phyloP scores from a whole-genome alignment of 2,329 filamentous ascomycete species.

The Boeremia exigua region DNA sequence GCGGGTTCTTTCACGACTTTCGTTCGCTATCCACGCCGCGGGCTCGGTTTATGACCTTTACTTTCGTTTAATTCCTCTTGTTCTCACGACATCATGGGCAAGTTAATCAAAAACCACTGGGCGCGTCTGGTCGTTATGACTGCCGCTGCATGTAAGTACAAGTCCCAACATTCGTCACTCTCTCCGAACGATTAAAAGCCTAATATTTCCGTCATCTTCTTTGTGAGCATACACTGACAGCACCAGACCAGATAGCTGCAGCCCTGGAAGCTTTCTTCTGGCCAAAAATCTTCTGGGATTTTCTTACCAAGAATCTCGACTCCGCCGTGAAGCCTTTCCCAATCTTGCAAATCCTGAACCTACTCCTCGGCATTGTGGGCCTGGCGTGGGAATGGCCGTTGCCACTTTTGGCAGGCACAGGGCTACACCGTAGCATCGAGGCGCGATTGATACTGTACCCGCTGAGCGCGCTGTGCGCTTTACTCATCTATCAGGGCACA shows the following conservation, averaged over 20 bases:
- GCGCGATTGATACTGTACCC: slow-evolving; percentile 83
- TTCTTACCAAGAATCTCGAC: slow-evolving; percentile 89
- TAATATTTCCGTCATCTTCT: not conserved
- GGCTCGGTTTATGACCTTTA: slow-evolving; percentile 39
- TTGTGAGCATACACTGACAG: slow-evolving; percentile 6
- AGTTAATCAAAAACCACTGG: slow-evolving; percentile 99
- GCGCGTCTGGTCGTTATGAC: slow-evolving; percentile 91
- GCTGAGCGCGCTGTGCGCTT: slow-evolving; percentile 73
- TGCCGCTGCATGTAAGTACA: slow-evolving; percentile 73
- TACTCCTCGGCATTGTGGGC: slow-evolving; percentile 78
- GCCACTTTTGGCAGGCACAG: slow-evolving; percentile 72
- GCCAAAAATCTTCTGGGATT: slow-evolving; percentile 99
- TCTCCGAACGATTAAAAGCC: no score
- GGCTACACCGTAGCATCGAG: slow-evolving; percentile 86
- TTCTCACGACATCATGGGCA: slow-evolving; percentile 71
- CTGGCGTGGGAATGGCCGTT: slow-evolving; percentile 93
- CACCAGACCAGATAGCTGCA: slow-evolving; percentile 81
- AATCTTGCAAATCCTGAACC: slow-evolving; percentile 85
- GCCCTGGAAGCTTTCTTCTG: slow-evolving; percentile 91
- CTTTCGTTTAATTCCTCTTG: slow-evolving; percentile 32
- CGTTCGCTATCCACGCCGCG: slow-evolving; percentile 25
- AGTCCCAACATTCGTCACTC: not conserved
- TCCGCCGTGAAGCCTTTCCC: slow-evolving; percentile 85
- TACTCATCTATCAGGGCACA: slow-evolving; percentile 88
- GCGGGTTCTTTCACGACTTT: slow-evolving; percentile 1